These are phyloP conservation scores for Erodium trifolium DNA, from an alignment of 441 rosid genomes.

Conservation along the genomic window DNA sequence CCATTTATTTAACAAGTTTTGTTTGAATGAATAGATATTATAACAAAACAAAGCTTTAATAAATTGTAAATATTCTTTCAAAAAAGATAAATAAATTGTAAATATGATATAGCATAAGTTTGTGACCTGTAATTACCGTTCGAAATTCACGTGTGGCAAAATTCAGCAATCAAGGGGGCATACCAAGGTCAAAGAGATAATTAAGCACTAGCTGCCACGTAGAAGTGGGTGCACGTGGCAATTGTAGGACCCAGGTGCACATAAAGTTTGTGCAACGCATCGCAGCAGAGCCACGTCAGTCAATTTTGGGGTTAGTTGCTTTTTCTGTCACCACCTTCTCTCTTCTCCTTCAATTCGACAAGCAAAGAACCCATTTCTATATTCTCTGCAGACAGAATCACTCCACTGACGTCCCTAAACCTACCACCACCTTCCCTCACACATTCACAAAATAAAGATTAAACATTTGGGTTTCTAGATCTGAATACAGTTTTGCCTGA, in stretches of 20 bases:
- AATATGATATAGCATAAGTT: too few relatives aligned
- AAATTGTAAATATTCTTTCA: too few relatives aligned
- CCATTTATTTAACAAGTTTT: too few relatives aligned
- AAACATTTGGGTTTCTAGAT: not conserved
- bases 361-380: slow-evolving; percentile 7
- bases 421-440: not conserved
- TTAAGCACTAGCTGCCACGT: not conserved
- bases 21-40: too few relatives aligned
- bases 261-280: not conserved
- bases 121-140: too few relatives aligned
- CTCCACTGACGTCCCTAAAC: slow-evolving; percentile 1
- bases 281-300: slow-evolving; percentile 7
- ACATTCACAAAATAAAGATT: not conserved
- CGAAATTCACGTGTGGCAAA: too few relatives aligned
- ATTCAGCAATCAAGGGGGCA: too few relatives aligned
- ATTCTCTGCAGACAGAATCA: not conserved
- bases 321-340: slow-evolving; percentile 3
- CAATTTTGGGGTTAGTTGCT: slow-evolving; percentile 8
- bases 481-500: not conserved
- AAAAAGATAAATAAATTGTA: too few relatives aligned
- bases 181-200: too few relatives aligned
- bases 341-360: slow-evolving; percentile 9
- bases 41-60: too few relatives aligned
- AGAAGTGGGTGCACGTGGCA: slow-evolving; percentile 2
- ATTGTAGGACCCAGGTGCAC: slow-evolving; percentile 8